phyloP scores from a whole-genome alignment of 345 rosid genomes.

The Hibiscus tridactylites region DNA sequence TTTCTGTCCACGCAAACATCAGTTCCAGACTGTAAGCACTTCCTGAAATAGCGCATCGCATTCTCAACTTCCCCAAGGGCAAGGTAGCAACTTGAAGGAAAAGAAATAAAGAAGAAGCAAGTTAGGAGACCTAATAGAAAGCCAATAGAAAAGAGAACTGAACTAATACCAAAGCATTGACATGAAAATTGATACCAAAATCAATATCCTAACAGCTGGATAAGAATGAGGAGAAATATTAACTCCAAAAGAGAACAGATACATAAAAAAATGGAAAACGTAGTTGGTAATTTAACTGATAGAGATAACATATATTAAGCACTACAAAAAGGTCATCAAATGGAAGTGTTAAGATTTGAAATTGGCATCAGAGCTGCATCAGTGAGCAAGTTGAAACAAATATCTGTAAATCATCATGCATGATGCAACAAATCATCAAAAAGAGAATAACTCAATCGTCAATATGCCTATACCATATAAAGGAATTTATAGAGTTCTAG shows the following conservation, averaged over 20 bases:
- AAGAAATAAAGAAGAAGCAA: slow-evolving; percentile 10
- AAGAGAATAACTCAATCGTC: no score
- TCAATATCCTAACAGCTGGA: background rate
- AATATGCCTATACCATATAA: background rate
- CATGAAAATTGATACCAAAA: background rate
- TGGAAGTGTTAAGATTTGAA: background rate
- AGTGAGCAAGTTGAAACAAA: background rate
- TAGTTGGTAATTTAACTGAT: background rate
- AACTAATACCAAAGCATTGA: background rate
- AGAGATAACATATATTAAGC: background rate
- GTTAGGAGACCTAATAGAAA: slow-evolving; percentile 8
- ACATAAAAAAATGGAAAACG: background rate
- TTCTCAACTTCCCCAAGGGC: slow-evolving; percentile 87
- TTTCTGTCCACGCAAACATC: slow-evolving; percentile 77
- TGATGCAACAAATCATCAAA: background rate
- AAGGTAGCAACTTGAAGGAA: slow-evolving; percentile 69
- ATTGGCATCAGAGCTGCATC: background rate
- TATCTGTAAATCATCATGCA: background rate
- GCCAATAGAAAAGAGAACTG: background rate
- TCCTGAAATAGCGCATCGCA: slow-evolving; percentile 59
- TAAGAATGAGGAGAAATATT: background rate
- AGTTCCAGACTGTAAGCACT: slow-evolving; percentile 68
- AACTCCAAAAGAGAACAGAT: background rate
- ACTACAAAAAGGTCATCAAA: background rate
- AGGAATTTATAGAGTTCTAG: background rate